These are phyloP conservation scores for Alloascoidea africana DNA, from an alignment of 805 yeast genomes.

Conservation along the genomic window DNA sequence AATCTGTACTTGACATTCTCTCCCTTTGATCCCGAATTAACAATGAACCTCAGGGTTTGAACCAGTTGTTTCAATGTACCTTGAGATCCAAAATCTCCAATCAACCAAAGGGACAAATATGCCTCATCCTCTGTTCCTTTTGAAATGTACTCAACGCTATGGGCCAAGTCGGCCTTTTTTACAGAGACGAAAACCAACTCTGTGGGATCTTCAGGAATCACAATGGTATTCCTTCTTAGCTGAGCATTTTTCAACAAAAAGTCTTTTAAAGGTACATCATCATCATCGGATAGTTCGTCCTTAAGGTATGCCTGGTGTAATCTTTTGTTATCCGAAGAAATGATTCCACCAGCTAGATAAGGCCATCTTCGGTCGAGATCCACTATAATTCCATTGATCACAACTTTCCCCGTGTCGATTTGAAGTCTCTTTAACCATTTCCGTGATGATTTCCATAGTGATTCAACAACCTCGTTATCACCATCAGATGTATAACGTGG, in stretches of 20 bases:
- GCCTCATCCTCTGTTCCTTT: conserved; percentile 8
- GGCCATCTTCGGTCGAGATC: conserved; percentile 8
- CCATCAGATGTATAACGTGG: background rate
- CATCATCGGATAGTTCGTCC: background rate
- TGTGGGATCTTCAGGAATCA: background rate
- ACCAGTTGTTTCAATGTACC: conserved; percentile 28
- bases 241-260: conserved; percentile 1
- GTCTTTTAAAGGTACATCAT: conserved; percentile 1
- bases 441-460: background rate
- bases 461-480: background rate
- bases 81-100: conserved; percentile 36
- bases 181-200: background rate
- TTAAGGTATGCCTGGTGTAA: background rate
- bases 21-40: conserved; percentile 11
- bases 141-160: conserved; percentile 1
- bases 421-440: background rate
- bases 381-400: conserved; percentile 8
- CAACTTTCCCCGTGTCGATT: background rate
- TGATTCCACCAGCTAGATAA: conserved; percentile 5
- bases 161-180: background rate
- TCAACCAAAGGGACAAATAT: conserved; percentile 27
- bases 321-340: background rate
- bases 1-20: conserved; percentile 25
- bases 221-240: conserved; percentile 1
- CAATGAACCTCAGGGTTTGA: conserved; percentile 17